Evolutionary conservation across 352 stramenopile genomes (phyloP).

Genomic region (Phytophthora podocarpi): DNA sequence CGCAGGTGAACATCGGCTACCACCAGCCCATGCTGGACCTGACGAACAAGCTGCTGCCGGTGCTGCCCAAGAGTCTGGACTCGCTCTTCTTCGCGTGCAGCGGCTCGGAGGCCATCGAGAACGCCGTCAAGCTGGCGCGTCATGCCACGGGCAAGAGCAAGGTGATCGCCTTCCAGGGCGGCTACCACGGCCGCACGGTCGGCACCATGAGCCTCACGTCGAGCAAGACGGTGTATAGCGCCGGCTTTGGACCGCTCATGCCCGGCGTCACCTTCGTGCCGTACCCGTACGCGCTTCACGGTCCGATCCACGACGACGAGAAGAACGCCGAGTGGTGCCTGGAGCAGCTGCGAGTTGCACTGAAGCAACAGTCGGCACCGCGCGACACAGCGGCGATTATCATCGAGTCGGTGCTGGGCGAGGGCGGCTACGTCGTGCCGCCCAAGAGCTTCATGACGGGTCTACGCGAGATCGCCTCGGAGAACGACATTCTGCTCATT

Average conservation of each 20-base stretch:
- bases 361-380: slow-evolving; percentile 92
- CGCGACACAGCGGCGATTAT: slow-evolving; percentile 91
- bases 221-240: slow-evolving; percentile 90
- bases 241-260: slow-evolving; percentile 87
- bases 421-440: slow-evolving; percentile 92
- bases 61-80: slow-evolving; percentile 83
- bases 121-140: slow-evolving; percentile 92
- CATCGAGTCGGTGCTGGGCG: slow-evolving; percentile 92
- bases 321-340: slow-evolving; percentile 77
- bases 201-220: slow-evolving; percentile 93
- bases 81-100: slow-evolving; percentile 92
- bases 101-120: slow-evolving; percentile 93
- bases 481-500: slow-evolving; percentile 94
- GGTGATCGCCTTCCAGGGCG: slow-evolving; percentile 92
- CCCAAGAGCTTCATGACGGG: slow-evolving; percentile 93
- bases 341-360: slow-evolving; percentile 81
- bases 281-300: slow-evolving; percentile 90
- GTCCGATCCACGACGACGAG: slow-evolving; percentile 81
- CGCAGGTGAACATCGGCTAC: slow-evolving; percentile 93
- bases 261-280: slow-evolving; percentile 82
- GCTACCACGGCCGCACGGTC: slow-evolving; percentile 92
- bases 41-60: slow-evolving; percentile 76
- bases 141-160: slow-evolving; percentile 90
- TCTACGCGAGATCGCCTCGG: slow-evolving; percentile 89
- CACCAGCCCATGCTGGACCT: slow-evolving; percentile 93